Percentiles rank a stretch among this genome's conserved stretches.
Conservation (phyloP, 2,329 filamentous ascomycete species). For the Exophiala viscosa region DNA sequence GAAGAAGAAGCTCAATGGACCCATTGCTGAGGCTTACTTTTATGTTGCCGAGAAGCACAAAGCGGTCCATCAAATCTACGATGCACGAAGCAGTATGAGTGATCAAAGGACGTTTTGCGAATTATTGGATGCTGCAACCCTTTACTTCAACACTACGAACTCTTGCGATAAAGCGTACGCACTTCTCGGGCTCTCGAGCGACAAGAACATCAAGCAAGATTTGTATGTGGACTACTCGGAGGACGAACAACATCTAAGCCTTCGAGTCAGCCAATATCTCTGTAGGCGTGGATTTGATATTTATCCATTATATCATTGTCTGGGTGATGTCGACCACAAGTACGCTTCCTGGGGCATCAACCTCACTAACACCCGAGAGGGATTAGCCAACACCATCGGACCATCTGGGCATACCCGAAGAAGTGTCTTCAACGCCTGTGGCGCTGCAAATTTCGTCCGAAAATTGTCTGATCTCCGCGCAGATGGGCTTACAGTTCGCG, state of each 20-base stretch:
- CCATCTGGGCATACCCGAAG: background rate
- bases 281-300: background rate
- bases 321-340: background rate
- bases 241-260: background rate
- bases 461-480: background rate
- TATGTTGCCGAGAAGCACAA: background rate
- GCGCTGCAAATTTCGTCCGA: background rate
- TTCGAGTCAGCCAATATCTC: constrained; percentile 12
- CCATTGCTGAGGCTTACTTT: background rate
- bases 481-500: background rate
- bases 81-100: background rate
- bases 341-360: constrained; percentile 12
- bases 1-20: background rate
- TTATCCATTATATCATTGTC: constrained; percentile 10
- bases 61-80: background rate
- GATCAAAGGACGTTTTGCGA: constrained; percentile 5
- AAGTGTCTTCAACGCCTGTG: constrained; percentile 3
- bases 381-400: background rate
- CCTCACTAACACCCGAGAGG: constrained; percentile 1
- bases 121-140: constrained; percentile 2
- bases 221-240: constrained; percentile 14
- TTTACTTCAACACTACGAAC: constrained; percentile 11
- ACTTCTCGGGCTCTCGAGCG: constrained; percentile 5
- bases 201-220: constrained; percentile 6
- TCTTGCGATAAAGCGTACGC: constrained; percentile 16